Evolutionary conservation across 768 basidiomycete genomes (phyloP), one percentile per base, ranked within the genome.

Genomic region (Fistulinella prunicolor): DNA sequence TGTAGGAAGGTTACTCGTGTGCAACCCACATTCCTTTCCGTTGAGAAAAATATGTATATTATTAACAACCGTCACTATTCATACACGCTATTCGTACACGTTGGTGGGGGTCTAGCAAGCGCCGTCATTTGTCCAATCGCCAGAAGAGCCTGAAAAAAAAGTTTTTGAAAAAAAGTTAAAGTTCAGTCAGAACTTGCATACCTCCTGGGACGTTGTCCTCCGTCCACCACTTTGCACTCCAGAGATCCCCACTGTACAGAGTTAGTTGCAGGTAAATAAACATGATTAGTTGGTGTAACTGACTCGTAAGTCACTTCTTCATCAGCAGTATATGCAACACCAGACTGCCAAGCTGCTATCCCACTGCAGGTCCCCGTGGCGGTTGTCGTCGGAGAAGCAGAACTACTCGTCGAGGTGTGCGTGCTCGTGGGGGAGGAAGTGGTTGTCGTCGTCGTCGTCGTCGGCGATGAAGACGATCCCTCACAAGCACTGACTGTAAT

Each of bases 161-260:
- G 39, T 35, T 6, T 32, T 3, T 32, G 26, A 28, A 14, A 6
- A 32, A 32, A 32, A 32, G 30, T 16, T 17, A 35, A 17, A 29
- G 14, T 16, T 13, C 24, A 9, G 34, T 51, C 37, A 38, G 30
- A n/a, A 29, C 17, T 3, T 32, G 38, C 64, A 38, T 54, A 70
- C 73, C 68, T 51, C 70, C 63, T 9, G 82, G 83, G 35, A 60
- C 70, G 57, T 82, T 76, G 36, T 70, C 73, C 60, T 85, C 66
- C 16, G 80, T 77, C 82, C 84, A 83, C 77, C 79, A 84, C 46
- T 79, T 73, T 3, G 82, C 81, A 12, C 73, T 75, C 73, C 72
- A 77, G 36, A 72, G 61, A 50, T 73, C 17, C 8, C 47, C 54
- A 38, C 58, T 57, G 29, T 26, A 41, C 9, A 16, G 19, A n/a